Percentiles rank a stretch among this genome's conserved stretches.
phyloP scores from a whole-genome alignment of 441 rosid genomes.

The Arabidopsis hybrid region DNA sequence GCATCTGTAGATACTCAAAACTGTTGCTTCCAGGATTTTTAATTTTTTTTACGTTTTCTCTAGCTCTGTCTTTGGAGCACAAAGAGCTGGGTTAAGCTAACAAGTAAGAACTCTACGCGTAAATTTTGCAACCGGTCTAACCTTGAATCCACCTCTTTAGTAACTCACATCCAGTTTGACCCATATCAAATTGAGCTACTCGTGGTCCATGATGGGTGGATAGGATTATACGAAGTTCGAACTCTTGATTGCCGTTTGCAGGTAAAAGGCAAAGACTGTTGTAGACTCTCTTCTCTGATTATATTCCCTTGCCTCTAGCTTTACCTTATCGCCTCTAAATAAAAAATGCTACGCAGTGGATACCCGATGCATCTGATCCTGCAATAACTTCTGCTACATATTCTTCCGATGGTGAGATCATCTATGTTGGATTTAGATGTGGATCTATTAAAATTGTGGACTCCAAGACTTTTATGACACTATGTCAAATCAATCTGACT shows the following conservation, averaged over 20 bases:
- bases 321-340: slow-evolving; percentile 12
- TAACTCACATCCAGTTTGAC: slow-evolving; percentile 48
- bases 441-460: slow-evolving; percentile 44
- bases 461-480: slow-evolving; percentile 21
- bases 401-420: slow-evolving; percentile 45
- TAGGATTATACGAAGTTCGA: slow-evolving; percentile 38
- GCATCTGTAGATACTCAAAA: neutral
- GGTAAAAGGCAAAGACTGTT: slow-evolving; percentile 38
- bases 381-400: slow-evolving; percentile 47
- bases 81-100: slow-evolving; percentile 42
- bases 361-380: slow-evolving; percentile 35
- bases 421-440: slow-evolving; percentile 46
- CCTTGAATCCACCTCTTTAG: slow-evolving; percentile 16
- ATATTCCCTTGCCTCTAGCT: neutral
- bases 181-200: slow-evolving; percentile 49
- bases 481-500: slow-evolving; percentile 40
- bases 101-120: neutral
- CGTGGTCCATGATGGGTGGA: slow-evolving; percentile 36
- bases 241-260: slow-evolving; percentile 40
- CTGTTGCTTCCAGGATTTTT: slow-evolving; percentile 23
- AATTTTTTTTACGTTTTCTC: slow-evolving; percentile 13
- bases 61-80: slow-evolving; percentile 51
- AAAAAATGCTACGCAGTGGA: slow-evolving; percentile 38
- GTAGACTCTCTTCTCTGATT: slow-evolving; percentile 8
- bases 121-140: slow-evolving; percentile 31